phyloP scores from a whole-genome alignment of 345 rosid species.

The Trapa bicornis region DNA sequence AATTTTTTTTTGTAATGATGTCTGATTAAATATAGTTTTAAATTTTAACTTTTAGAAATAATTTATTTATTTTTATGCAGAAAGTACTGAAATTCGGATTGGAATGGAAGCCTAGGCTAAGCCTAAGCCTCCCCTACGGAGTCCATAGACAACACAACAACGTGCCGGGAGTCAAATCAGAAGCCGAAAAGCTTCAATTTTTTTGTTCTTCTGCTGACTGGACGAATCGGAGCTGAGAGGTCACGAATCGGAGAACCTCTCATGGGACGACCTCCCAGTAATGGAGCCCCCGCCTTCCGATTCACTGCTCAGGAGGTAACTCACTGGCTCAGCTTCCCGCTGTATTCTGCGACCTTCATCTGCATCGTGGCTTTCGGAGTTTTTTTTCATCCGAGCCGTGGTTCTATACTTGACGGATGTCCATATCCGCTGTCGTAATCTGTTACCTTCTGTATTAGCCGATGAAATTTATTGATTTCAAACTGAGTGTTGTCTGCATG shows the following conservation, averaged over 20 bases:
- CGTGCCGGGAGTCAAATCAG: too few species aligned
- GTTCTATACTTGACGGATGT: neutral
- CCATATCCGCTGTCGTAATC: neutral
- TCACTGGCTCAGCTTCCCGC: neutral
- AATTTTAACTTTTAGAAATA: too few species aligned
- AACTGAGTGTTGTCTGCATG: neutral
- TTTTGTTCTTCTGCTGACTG: neutral
- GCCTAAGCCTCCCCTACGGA: too few species aligned
- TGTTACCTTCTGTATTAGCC: neutral
- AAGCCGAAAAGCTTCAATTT: neutral
- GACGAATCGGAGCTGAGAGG: neutral
- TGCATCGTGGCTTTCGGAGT: neutral
- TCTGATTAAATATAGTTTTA: too few species aligned
- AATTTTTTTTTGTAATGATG: too few species aligned
- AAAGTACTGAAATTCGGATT: too few species aligned
- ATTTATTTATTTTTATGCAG: too few species aligned
- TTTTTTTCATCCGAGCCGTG: neutral
- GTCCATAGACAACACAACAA: too few species aligned
- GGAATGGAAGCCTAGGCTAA: too few species aligned
- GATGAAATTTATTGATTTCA: neutral
- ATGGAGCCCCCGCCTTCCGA: slow-evolving; percentile 96
- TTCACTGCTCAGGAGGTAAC: slow-evolving; percentile 62
- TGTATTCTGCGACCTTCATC: too few species aligned
- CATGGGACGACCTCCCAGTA: slow-evolving; percentile 97
- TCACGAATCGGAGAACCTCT: neutral